phyloP scores from a whole-genome alignment of 495 filamentous ascomycete species.

The Aspergillus sclerotiicarbonarius region DNA sequence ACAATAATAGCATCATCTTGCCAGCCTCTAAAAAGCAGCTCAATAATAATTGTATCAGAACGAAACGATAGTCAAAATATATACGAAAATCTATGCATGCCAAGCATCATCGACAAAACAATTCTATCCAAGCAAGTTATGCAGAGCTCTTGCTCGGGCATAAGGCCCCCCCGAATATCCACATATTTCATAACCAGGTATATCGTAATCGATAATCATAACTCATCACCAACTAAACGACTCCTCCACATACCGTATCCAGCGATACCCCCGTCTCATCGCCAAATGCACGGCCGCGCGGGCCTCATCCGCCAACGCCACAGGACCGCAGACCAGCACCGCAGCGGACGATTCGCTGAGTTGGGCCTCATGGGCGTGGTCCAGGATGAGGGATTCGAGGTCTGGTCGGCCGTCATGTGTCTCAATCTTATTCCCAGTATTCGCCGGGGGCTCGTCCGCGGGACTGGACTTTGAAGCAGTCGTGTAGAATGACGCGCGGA shows the following conservation, averaged over 20 bases:
- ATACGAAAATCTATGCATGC: too few species aligned
- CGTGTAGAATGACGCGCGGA: slow-evolving; percentile 37
- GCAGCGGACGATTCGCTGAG: slow-evolving; percentile 26
- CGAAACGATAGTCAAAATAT: too few species aligned
- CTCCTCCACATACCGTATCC: slow-evolving; percentile 44
- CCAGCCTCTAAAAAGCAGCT: too few species aligned
- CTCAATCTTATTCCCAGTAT: slow-evolving; percentile 12
- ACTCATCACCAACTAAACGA: slow-evolving; percentile 39
- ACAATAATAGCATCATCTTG: too few species aligned
- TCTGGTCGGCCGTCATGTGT: slow-evolving; percentile 33
- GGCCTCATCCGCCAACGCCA: slow-evolving; percentile 47
- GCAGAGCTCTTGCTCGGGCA: too few species aligned
- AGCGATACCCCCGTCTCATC: slow-evolving; percentile 31
- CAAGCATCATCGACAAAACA: too few species aligned
- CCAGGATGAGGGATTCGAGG: slow-evolving; percentile 31
- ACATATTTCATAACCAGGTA: background rate
- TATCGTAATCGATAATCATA: background rate
- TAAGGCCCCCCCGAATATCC: too few species aligned
- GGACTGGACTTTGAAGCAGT: slow-evolving; percentile 14
- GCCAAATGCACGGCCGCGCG: slow-evolving; percentile 39
- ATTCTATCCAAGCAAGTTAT: too few species aligned
- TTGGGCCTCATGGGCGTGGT: slow-evolving; percentile 28
- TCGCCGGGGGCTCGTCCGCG: background rate
- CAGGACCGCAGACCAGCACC: slow-evolving; percentile 51
- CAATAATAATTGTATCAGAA: too few species aligned